Evolutionary conservation across 805 yeast genomes (phyloP), one percentile per base, ranked within the genome.

Genomic region (Groenewaldozyma salmanticensis): DNA sequence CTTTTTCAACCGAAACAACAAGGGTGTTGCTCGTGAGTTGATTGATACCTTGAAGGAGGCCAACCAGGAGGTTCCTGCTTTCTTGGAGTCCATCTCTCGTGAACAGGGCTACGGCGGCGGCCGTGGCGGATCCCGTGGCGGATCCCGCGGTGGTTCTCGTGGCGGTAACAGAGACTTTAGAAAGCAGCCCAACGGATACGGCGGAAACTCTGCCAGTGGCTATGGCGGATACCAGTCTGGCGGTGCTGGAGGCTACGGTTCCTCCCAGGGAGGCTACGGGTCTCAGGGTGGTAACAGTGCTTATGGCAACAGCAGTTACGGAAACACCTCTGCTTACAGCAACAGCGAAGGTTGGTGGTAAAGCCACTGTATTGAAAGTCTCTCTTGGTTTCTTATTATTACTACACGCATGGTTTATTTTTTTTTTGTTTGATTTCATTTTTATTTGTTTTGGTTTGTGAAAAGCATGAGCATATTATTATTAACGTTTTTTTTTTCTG

Each of bases 51-150:
- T 92, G 59, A 62, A 77, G 52, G 99, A 92, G 70, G 96, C 98
- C 49, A 90, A 92, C 71, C 99, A 92, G 72, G 97, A 90, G 65
- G 82, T 88, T 51, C 99, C 99, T 51, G 75, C 74, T 47, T 92
- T 92, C 72, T 74, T 92, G 64, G 75, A 72, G 52, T 75, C 79
- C 48, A 77, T 87, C 52, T 71, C 83, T 45, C 81, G 94, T 70
- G 96, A 87, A 70, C 63, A 77, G 38, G 67, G 68, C 47, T 72
- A 74, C 46, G 40, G 40, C 31, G 29, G 29, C 13, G 64, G 77
- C 47, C 57, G 69, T 17, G 75, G 83, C 45, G 68, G 78, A 47
- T 64, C 70, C 42, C 69, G 79, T 51, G 68, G 79, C 50, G 68
- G 75, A 43, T 64, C 70, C 40, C 54, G 63, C 24, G 60, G 60